Base-by-base conservation (phyloP, 2,329 filamentous ascomycete species). In the Xylaria sp. region DNA sequence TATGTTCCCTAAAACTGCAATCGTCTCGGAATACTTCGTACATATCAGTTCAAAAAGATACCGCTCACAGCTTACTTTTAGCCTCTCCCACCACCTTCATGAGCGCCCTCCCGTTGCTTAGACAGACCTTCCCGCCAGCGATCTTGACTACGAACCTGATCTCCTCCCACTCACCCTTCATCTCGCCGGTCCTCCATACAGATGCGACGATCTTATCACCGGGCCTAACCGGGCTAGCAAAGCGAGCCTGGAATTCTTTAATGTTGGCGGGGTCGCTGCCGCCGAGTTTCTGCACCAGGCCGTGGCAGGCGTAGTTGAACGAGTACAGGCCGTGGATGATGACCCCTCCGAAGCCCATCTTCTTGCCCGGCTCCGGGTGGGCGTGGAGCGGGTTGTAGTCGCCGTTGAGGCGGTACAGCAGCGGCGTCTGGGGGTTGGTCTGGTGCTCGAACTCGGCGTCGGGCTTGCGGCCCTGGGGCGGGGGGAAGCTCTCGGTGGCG, bases 351-450 rank as follows among this genome's bases (percentile, higher is more conserved):
- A 96, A 96, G 56, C 92, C 92, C 90, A 96, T 96, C 76, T 91
- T 88, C 73, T 84, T 76, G 56, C 91, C 91, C 0, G 91, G 90
- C 74, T 91, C 90, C 11, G 91, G 91, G 17, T 89, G 90, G 6
- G 91, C 91, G 71, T 96, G 92, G 34, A 96, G 85, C 22, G 92
- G 92, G 77, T 96, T 96, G 76, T 96, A 96, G 76, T 96, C 92
- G 62, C 92, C 92, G 66, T 96, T 96, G 46, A 96, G 82, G 59
- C 91, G 83, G 74, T 94, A 94, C 50, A 94, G 77, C 59, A 89
- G 82, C 7, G 90, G 85, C 4, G 90, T 90, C 76, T 92, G 85
- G 48, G 77, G 69, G 21, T 78, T 89, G 4, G 89, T 91, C 73
- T 91, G 87, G 65, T 88, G 82, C 65, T 84, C 82, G 62, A 89